phyloP scores from a whole-genome alignment of 1,139 yeast species.

The Pichia sp. region DNA sequence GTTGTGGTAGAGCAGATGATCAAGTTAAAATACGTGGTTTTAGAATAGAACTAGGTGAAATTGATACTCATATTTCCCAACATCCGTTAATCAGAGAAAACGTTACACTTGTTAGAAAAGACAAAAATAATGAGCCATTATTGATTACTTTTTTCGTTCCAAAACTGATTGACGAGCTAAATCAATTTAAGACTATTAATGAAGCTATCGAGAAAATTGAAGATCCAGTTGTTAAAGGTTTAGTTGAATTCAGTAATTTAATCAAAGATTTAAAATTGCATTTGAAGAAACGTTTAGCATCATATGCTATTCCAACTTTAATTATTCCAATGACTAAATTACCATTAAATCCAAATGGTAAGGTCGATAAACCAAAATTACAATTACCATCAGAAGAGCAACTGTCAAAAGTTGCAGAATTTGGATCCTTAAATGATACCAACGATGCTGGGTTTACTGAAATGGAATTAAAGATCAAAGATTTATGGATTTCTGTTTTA shows the following conservation, averaged over 20 bases:
- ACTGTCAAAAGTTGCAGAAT: constrained; percentile 57
- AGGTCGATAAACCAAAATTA: constrained; percentile 93
- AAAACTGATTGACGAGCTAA: constrained; percentile 54
- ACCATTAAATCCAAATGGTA: constrained; percentile 97
- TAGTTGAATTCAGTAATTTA: constrained; percentile 67
- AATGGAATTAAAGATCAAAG: constrained; percentile 62
- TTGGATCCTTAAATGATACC: constrained; percentile 36
- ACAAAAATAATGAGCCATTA: constrained; percentile 87
- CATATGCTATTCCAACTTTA: constrained; percentile 88
- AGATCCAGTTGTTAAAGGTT: constrained; percentile 73
- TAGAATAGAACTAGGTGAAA: constrained; percentile 96
- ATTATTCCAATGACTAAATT: constrained; percentile 80
- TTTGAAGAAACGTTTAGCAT: constrained; percentile 82
- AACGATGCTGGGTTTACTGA: constrained; percentile 50
- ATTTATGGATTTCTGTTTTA: constrained; percentile 77
- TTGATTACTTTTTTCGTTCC: constrained; percentile 91
- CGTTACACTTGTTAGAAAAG: constrained; percentile 85
- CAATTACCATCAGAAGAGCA: constrained; percentile 94
- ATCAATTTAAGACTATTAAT: constrained; percentile 41
- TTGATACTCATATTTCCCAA: constrained; percentile 92
- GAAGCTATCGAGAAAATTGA: constrained; percentile 36
- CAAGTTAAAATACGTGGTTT: constrained; percentile 98
- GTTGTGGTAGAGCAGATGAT: constrained; percentile 98
- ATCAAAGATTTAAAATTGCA: constrained; percentile 76
- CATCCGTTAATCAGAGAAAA: constrained; percentile 90